Evolutionary conservation across 345 rosid species (phyloP), one percentile per base, ranked within the genome.

Genomic region (Pelargonium nanum): DNA sequence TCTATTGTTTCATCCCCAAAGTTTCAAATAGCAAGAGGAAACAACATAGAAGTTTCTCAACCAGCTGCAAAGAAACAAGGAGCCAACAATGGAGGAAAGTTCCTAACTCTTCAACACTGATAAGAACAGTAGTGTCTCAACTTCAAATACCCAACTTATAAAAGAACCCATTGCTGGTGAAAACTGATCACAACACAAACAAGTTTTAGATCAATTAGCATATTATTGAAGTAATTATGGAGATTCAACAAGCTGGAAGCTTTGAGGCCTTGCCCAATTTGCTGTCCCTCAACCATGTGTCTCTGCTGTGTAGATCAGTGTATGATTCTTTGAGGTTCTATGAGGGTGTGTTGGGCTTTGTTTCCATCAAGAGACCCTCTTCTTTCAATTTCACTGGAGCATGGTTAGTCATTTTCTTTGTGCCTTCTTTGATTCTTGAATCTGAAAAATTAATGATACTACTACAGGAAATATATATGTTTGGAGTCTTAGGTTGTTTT

Each of bases 321-420:
- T 72, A 71, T 76, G 73, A 66, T 26, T 81, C 83, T 0, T 24
- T 55, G 1, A 26, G 78, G 62, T 81, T 81, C 57, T 81, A 79
- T 22, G 73, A 79, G 59, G 72, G 76, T 52, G 72, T 81, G 52
- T 65, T 81, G 71, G 82, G 84, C 30, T 82, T 82, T 58, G 80
- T 67, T 56, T 63, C 65, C 54, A 75, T 82, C 70, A 82, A 82
- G 59, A 80, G 84, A 53, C 87, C 87, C 32, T 79, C 87, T 63
- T 82, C 87, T 61, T 82, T 82, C 77, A 73, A 75, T n/a, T 80
- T 82, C 75, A 82, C 75, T 26, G 87, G 87, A 53, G 86, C 83
- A 25, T 80, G 84, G 84, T 79, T n/a, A 55, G 72, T 40, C 32
- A 48, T 0, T 28, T 64, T n/a, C n/a, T n/a, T 26, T 19, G 1